phyloP scores from a whole-genome alignment of 1,284 basidiomycete genomes.

The Marasmius tenuissimus region DNA sequence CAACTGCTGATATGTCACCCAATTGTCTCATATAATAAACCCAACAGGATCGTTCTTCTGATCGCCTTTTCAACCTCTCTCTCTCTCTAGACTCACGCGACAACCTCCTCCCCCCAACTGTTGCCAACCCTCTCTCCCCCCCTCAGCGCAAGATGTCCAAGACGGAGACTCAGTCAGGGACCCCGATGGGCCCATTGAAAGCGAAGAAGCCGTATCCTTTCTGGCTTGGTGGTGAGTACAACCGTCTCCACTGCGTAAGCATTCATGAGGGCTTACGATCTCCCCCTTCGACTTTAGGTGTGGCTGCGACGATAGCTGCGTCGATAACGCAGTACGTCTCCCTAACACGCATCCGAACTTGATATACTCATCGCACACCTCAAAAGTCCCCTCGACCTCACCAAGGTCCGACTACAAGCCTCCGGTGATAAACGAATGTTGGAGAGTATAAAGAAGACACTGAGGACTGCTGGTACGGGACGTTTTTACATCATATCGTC shows the following conservation, averaged over 20 bases:
- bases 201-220: constrained; percentile 80
- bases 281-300: constrained; percentile 38
- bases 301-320: constrained; percentile 80
- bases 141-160: background rate
- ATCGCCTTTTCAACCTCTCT: background rate
- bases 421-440: constrained; percentile 88
- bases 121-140: background rate
- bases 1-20: background rate
- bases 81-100: background rate
- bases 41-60: background rate
- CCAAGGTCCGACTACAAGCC: constrained; percentile 85
- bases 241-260: background rate
- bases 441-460: constrained; percentile 74
- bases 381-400: constrained; percentile 77
- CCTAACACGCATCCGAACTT: background rate
- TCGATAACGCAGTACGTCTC: constrained; percentile 72
- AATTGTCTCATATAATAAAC: background rate
- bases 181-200: constrained; percentile 17
- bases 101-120: background rate
- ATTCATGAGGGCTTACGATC: background rate
- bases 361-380: background rate
- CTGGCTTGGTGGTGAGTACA: constrained; percentile 71
- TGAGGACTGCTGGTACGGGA: constrained; percentile 59
- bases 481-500: background rate
- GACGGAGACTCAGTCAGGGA: background rate